Base-by-base conservation (phyloP, 2,329 filamentous ascomycete genomes). In the Laburnicola sp. region DNA sequence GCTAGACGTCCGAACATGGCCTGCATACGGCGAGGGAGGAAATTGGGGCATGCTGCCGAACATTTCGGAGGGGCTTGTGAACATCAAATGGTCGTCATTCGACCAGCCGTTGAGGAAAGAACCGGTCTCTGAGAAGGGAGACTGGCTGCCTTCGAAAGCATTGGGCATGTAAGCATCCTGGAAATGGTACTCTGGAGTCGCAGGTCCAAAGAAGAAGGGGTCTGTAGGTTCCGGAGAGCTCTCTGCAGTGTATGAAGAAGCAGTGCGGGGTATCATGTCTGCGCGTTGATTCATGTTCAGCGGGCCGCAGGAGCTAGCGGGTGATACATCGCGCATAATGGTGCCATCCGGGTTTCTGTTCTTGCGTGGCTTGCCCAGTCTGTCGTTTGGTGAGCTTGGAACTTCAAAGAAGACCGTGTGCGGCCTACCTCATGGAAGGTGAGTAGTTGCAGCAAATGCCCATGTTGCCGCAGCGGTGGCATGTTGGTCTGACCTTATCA, bases 151-250 rank as follows among this genome's bases (percentile, higher is more conserved):
- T 40, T 69, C 64, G 36, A 69, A 71, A 26, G 44, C 52, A 37
- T 50, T 58, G 8, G 54, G 47, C 53, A 70, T 61, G 41, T 66
- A 70, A n/a, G 63, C 52, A 46, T 71, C 68, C 44, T 68, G 65
- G 45, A 66, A 71, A 28, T 69, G 66, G 37, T 65, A 70, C 39
- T 70, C 68, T 10, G 69, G 68, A 10, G 69, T 72, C 6, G 66
- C 57, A 25, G 69, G 68, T 22, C 66, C 64, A 45, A 69, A 68
- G 57, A 66, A 68, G 52, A 70, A 69, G 3, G 69, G 57, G 32
- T 72, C 69, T 22, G 59, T 57, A 26, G 69, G 69, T 56, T 72
- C 69, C 7, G 69, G 69, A 6, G 69, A 72, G 60, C 68, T 71
- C 45, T 71, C 69, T 5, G 57, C 59, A 10, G 59, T 64, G 50